phyloP scores from a whole-genome alignment of 2,329 filamentous ascomycete species.

The Cladobotryum mycophilum region DNA sequence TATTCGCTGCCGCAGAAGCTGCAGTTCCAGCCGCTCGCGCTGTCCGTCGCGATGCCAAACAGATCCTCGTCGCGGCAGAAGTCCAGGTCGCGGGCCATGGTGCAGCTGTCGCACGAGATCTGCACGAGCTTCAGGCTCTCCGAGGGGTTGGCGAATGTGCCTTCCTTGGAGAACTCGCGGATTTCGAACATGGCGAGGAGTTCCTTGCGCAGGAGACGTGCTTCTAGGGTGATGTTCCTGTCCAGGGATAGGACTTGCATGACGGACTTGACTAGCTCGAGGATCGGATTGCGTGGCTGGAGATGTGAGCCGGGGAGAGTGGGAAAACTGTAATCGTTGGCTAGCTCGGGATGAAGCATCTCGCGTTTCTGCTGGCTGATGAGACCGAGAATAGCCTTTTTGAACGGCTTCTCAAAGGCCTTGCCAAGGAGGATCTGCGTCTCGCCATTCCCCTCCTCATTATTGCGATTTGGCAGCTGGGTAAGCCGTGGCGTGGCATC shows the following conservation, averaged over 20 bases:
- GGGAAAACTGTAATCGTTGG: constrained; percentile 81
- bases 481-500: constrained; percentile 50
- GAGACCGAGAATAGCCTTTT: constrained; percentile 79
- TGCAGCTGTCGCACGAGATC: constrained; percentile 85
- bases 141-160: constrained; percentile 81
- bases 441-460: constrained; percentile 52
- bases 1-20: constrained; percentile 68
- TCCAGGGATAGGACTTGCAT: constrained; percentile 91
- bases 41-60: constrained; percentile 32
- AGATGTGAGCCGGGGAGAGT: constrained; percentile 64
- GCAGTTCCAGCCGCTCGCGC: constrained; percentile 61
- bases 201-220: constrained; percentile 80
- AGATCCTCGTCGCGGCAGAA: constrained; percentile 85
- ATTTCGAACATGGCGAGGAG: constrained; percentile 87
- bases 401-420: constrained; percentile 79
- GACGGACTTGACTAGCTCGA: constrained; percentile 87
- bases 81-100: constrained; percentile 80
- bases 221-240: constrained; percentile 84
- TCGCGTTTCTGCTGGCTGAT: constrained; percentile 82
- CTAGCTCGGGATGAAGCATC: constrained; percentile 80
- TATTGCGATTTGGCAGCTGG: constrained; percentile 52
- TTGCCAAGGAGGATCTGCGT: constrained; percentile 67
- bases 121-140: constrained; percentile 66
- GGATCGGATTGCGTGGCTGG: constrained; percentile 56
- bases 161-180: constrained; percentile 84